phyloP scores from a whole-genome alignment of 2,329 filamentous ascomycete genomes.

The Aspergillus intermedius region DNA sequence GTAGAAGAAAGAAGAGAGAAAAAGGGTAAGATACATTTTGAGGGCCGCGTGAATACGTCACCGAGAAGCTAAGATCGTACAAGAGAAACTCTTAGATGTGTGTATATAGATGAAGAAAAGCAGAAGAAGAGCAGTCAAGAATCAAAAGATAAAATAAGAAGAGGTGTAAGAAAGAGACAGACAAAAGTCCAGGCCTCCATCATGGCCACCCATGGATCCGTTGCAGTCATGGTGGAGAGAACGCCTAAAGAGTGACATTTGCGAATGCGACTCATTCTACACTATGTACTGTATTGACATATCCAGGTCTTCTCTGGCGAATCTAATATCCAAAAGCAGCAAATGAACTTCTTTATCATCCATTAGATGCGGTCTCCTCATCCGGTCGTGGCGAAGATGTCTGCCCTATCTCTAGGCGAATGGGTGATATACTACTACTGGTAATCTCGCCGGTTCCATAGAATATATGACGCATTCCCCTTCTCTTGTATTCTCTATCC shows the following conservation, averaged over 20 bases:
- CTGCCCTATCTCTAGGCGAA: no score
- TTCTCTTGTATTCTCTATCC: no score
- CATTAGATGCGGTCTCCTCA: no score
- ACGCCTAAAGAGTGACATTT: not conserved
- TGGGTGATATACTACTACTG: no score
- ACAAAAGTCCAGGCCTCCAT: not conserved
- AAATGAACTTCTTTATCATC: no score
- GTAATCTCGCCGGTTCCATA: no score
- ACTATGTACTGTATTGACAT: no score
- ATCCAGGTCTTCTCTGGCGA: no score
- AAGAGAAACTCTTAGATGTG: no score
- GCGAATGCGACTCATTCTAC: not conserved
- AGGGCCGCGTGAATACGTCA: constrained; percentile 20
- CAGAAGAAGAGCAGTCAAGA: constrained; percentile 3
- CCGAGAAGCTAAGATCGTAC: constrained; percentile 3
- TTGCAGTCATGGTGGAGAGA: not conserved
- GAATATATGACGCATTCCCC: no score
- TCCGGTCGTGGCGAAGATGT: no score
- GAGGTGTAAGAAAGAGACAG: not conserved
- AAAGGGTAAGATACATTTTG: constrained; percentile 18
- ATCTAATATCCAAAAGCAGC: no score
- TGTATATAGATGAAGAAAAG: not conserved
- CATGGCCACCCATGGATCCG: not conserved
- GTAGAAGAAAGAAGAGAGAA: not conserved
- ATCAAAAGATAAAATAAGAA: not conserved